Evolutionary conservation across 2,329 filamentous ascomycete species (phyloP).

Genomic region (Trichophyton simii): DNA sequence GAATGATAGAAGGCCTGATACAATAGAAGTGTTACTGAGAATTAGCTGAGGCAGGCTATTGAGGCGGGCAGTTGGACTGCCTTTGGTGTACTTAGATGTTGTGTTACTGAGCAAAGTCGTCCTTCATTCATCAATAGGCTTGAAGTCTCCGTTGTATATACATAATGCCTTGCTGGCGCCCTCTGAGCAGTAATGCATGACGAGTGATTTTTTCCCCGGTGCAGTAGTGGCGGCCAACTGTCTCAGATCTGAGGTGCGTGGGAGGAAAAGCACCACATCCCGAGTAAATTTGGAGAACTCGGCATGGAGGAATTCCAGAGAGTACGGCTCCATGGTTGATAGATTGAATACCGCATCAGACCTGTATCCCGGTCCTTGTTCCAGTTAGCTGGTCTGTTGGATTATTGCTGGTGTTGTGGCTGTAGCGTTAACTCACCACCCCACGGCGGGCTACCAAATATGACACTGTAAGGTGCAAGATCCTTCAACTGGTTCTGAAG

Average conservation of each 20-base stretch:
- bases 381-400: neutral
- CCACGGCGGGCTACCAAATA: conserved; percentile 66
- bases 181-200: conserved; percentile 83
- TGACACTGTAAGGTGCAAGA: conserved; percentile 40
- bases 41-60: neutral
- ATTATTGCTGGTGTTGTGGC: conserved; percentile 12
- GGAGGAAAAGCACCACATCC: conserved; percentile 64
- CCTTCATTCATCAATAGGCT: conserved; percentile 15
- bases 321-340: conserved; percentile 78
- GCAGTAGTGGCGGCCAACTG: conserved; percentile 53
- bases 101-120: neutral
- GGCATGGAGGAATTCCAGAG: conserved; percentile 48
- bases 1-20: neutral
- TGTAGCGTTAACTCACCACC: conserved; percentile 42
- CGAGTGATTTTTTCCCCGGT: conserved; percentile 48
- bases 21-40: neutral
- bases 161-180: conserved; percentile 70
- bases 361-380: conserved; percentile 49
- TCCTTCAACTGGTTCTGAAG: conserved; percentile 42
- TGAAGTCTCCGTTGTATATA: conserved; percentile 45
- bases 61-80: neutral
- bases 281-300: conserved; percentile 44
- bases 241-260: conserved; percentile 68
- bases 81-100: neutral
- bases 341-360: conserved; percentile 66